Conservation (phyloP, 2,329 filamentous ascomycete genomes). For the Aotearoamyces nothofagi region DNA sequence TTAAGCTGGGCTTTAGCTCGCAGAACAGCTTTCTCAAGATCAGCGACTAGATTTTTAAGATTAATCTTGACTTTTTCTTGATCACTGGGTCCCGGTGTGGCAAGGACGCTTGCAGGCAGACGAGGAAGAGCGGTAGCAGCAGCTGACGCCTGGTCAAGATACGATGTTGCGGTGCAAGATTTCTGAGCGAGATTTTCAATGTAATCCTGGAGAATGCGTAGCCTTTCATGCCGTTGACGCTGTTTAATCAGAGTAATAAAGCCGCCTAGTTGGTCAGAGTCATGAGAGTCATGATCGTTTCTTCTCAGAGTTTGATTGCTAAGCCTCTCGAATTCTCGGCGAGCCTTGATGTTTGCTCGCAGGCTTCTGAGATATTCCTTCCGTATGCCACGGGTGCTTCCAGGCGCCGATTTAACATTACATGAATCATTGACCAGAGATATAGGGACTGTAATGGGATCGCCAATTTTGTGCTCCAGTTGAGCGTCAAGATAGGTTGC, state of each 20-base stretch:
- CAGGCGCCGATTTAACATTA: slow-evolving; percentile 21
- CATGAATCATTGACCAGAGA: slow-evolving; percentile 29
- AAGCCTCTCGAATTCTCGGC: slow-evolving; percentile 25
- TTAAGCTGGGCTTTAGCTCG: slow-evolving; percentile 40
- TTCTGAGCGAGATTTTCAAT: slow-evolving; percentile 34
- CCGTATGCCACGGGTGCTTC: slow-evolving; percentile 29
- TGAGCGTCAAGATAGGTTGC: slow-evolving; percentile 35
- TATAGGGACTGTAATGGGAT: slow-evolving; percentile 22
- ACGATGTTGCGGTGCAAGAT: slow-evolving; percentile 32
- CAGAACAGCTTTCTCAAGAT: slow-evolving; percentile 42
- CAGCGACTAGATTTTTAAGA: slow-evolving; percentile 30
- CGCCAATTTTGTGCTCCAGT: slow-evolving; percentile 26
- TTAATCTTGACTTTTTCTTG: slow-evolving; percentile 22
- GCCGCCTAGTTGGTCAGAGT: slow-evolving; percentile 25
- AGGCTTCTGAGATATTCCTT: slow-evolving; percentile 39
- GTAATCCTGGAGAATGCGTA: slow-evolving; percentile 34
- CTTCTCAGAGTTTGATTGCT: slow-evolving; percentile 10
- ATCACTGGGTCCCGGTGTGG: slow-evolving; percentile 3
- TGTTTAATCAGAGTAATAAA: slow-evolving; percentile 36
- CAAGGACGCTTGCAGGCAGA: slow-evolving; percentile 14
- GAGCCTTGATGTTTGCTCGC: slow-evolving; percentile 34
- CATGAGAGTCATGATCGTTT: slow-evolving; percentile 6
- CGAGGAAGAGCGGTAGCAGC: slow-evolving; percentile 12
- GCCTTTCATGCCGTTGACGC: slow-evolving; percentile 32
- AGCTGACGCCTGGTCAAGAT: slow-evolving; percentile 26